Evolutionary conservation across 73 alveolate species (phyloP).

Genomic region (Symbiodinium pilosum): DNA sequence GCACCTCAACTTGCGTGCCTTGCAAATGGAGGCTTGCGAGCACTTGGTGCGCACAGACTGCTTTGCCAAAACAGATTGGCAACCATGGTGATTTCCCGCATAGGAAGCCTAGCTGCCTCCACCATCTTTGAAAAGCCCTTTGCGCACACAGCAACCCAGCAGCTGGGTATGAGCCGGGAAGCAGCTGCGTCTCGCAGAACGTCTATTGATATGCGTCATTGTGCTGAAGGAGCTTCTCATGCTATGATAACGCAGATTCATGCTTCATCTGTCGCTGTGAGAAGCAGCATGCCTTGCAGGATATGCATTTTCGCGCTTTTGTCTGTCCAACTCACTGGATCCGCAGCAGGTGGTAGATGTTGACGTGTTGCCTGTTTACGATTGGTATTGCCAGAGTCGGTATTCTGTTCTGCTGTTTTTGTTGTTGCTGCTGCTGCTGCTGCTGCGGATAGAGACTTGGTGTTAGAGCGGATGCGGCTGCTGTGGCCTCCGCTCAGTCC

Average conservation of each 20-base stretch:
- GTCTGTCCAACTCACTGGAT: background rate
- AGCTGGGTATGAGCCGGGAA: background rate
- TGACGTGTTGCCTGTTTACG: too few relatives aligned
- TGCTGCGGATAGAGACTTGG: background rate
- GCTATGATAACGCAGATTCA: too few relatives aligned
- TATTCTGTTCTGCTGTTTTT: too few relatives aligned
- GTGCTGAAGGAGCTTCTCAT: too few relatives aligned
- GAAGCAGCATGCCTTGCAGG: background rate
- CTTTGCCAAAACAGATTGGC: slow-evolving; percentile 11
- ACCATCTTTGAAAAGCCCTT: background rate
- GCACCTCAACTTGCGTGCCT: slow-evolving; percentile 21
- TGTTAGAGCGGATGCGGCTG: background rate
- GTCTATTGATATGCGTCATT: too few relatives aligned
- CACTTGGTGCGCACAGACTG: background rate
- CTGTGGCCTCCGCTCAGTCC: background rate
- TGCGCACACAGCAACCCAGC: background rate
- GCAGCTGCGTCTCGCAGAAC: background rate
- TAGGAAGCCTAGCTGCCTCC: slow-evolving; percentile 5
- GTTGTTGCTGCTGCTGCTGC: too few relatives aligned
- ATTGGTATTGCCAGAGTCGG: too few relatives aligned
- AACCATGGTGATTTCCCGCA: background rate
- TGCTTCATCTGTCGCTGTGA: background rate
- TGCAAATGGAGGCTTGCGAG: background rate
- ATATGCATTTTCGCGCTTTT: background rate
- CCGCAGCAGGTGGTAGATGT: too few relatives aligned